A percentile compares a stretch with the other conserved stretches of the same genome.
Evolutionary conservation across 495 filamentous ascomycete species (phyloP).

Genomic region (Xylaria bambusicola): DNA sequence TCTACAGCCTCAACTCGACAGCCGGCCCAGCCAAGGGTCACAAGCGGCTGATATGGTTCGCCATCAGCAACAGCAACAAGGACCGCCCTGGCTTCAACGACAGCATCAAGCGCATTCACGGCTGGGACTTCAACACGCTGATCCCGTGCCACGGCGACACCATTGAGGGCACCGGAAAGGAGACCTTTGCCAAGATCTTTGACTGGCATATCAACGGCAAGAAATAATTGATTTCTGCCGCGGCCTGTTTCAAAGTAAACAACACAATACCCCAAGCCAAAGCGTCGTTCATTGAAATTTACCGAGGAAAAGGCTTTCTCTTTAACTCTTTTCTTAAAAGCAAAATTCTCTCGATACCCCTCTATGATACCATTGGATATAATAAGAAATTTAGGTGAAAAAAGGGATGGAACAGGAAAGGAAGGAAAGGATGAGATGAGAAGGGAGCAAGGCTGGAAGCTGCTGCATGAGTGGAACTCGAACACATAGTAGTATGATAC

Average conservation of each 20-base stretch:
- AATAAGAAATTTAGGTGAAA: slow-evolving; percentile 10
- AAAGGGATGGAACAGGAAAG: background rate
- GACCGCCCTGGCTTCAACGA: slow-evolving; percentile 70
- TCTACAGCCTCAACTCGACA: slow-evolving; percentile 62
- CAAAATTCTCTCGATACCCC: slow-evolving; percentile 18
- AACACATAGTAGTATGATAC: slow-evolving; percentile 20
- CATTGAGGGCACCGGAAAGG: slow-evolving; percentile 74
- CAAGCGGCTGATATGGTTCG: slow-evolving; percentile 83
- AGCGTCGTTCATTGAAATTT: slow-evolving; percentile 6
- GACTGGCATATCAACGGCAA: slow-evolving; percentile 74
- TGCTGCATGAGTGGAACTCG: slow-evolving; percentile 6
- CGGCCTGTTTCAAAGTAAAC: background rate
- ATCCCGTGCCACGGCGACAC: slow-evolving; percentile 95
- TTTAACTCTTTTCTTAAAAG: slow-evolving; percentile 7
- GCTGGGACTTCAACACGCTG: slow-evolving; percentile 85
- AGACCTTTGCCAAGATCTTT: slow-evolving; percentile 77
- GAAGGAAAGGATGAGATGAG: no score
- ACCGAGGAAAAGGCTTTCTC: slow-evolving; percentile 7
- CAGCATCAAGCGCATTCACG: slow-evolving; percentile 65
- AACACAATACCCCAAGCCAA: background rate
- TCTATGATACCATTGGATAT: slow-evolving; percentile 14
- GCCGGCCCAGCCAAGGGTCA: slow-evolving; percentile 67
- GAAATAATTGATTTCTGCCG: slow-evolving; percentile 28
- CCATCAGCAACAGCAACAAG: slow-evolving; percentile 49
- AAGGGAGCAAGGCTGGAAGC: slow-evolving; percentile 13